Evolutionary conservation across 1,139 yeast genomes (phyloP).

Genomic region (Hemisphaericaspora subhashii): DNA sequence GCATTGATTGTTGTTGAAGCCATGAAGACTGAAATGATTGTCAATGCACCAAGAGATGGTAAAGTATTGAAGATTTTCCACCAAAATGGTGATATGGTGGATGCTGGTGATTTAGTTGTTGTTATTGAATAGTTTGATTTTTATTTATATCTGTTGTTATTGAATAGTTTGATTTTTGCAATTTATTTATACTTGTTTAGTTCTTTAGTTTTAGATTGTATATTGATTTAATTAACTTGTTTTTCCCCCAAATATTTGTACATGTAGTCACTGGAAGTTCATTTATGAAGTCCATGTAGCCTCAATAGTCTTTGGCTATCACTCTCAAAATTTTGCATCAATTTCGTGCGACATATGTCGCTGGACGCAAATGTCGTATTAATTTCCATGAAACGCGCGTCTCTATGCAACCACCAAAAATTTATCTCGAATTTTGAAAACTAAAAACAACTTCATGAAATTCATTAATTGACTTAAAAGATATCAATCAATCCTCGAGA

Average conservation of each 20-base stretch:
- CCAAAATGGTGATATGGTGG: constrained; percentile 91
- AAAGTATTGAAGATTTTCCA: constrained; percentile 77
- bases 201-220: not conserved
- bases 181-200: not conserved
- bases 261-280: no score
- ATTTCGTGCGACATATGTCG: not conserved
- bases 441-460: not conserved
- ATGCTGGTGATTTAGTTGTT: constrained; percentile 91
- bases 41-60: constrained; percentile 70
- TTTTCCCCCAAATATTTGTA: not conserved
- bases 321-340: not conserved
- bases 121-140: constrained; percentile 44
- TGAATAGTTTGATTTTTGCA: constrained; percentile 19
- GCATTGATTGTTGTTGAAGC: constrained; percentile 91
- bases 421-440: no score
- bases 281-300: no score
- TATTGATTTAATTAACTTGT: not conserved
- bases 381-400: not conserved
- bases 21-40: constrained; percentile 97
- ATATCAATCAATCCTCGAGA: not conserved
- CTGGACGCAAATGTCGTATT: not conserved
- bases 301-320: no score
- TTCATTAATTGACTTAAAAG: no score
- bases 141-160: constrained; percentile 74
- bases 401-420: no score